Evolutionary conservation across 2,329 filamentous ascomycete genomes (phyloP).

Genomic region (Paecilomyces dactylethromorphus): DNA sequence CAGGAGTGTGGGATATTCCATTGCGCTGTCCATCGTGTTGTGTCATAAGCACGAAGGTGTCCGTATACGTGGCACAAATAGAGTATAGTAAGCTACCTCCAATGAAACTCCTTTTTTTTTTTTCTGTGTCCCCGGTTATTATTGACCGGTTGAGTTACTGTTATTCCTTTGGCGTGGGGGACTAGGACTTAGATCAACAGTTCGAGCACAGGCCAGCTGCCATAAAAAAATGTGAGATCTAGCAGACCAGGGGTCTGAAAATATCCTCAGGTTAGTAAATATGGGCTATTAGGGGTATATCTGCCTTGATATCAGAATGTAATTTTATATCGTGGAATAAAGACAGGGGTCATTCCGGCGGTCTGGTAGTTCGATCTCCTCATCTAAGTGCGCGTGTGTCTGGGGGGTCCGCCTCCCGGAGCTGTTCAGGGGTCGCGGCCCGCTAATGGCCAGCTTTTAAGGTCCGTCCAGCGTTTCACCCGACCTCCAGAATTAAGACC

Average conservation of each 20-base stretch:
- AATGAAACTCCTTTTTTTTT: not conserved
- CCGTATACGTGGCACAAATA: not conserved
- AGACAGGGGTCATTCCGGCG: not conserved
- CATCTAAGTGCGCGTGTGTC: not conserved
- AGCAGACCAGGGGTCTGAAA: not conserved
- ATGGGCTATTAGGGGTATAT: not conserved
- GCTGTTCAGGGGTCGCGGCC: constrained; percentile 24
- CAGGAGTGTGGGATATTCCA: not conserved
- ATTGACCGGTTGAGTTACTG: not conserved
- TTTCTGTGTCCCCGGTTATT: not conserved
- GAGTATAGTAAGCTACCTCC: not conserved
- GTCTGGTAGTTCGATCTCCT: not conserved
- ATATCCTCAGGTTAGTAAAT: not conserved
- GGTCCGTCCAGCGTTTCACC: constrained; percentile 14
- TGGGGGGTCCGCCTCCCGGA: constrained; percentile 15
- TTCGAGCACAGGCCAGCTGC: not conserved
- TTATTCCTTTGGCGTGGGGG: not conserved
- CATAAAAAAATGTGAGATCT: not conserved
- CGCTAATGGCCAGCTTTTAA: constrained; percentile 23
- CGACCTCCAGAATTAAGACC: constrained; percentile 2
- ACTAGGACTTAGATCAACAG: not conserved
- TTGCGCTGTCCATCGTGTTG: not conserved
- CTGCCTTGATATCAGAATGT: not conserved
- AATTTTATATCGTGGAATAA: not conserved
- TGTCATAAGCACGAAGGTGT: not conserved